Conservation (phyloP, 495 filamentous ascomycete genomes). For the Penicillium macrosclerotiorum region DNA sequence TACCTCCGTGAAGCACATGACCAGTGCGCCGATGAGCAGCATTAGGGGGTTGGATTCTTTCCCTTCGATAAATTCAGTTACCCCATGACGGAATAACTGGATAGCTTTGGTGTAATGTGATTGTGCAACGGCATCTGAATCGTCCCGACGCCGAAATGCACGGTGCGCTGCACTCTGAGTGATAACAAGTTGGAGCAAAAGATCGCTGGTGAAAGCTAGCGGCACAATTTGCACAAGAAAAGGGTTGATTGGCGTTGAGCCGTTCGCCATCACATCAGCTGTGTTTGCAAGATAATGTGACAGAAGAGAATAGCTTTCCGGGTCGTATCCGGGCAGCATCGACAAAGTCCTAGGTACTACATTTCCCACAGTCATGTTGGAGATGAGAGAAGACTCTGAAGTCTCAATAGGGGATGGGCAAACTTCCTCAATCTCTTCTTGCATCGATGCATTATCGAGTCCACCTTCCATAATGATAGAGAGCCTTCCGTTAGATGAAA, state of each 20-base stretch:
- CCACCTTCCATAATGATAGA: constrained; percentile 6
- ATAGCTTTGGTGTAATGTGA: constrained; percentile 36
- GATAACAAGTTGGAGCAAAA: constrained; percentile 36
- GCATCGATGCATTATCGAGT: neutral
- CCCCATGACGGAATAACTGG: constrained; percentile 31
- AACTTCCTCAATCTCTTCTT: neutral
- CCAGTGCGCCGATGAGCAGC: constrained; percentile 33
- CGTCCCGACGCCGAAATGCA: constrained; percentile 33
- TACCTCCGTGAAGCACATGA: constrained; percentile 45
- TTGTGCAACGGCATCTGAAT: constrained; percentile 34
- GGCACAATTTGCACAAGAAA: constrained; percentile 40
- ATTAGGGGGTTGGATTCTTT: constrained; percentile 37
- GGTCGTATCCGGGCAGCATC: constrained; percentile 33
- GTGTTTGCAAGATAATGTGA: constrained; percentile 38
- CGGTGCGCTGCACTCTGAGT: constrained; percentile 40
- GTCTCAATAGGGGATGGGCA: neutral
- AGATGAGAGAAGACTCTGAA: constrained; percentile 2
- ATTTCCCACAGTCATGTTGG: constrained; percentile 16
- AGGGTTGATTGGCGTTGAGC: constrained; percentile 36
- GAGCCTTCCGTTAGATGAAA: constrained; percentile 13
- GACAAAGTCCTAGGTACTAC: constrained; percentile 30
- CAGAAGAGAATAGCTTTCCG: constrained; percentile 33
- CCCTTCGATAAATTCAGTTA: constrained; percentile 37
- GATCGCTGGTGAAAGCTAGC: constrained; percentile 36
- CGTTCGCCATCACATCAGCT: constrained; percentile 40